Conservation (phyloP, 2,329 filamentous ascomycete species). For the Claviceps pazoutovae region DNA sequence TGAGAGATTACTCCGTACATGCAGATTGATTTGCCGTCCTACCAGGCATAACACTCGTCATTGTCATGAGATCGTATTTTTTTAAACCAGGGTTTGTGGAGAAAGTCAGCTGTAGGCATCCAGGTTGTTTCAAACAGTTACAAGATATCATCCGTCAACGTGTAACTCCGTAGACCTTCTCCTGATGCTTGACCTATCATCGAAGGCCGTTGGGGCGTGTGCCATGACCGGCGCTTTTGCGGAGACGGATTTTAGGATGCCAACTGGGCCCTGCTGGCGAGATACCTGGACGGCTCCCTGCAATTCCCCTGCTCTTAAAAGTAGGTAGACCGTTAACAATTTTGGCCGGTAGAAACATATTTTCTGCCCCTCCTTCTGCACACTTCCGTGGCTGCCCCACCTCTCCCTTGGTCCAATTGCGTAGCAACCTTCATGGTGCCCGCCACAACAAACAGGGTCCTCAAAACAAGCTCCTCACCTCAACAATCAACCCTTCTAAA, state of each 20-base stretch:
- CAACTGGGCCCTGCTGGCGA: background rate
- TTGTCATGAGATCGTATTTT: background rate
- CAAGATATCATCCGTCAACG: background rate
- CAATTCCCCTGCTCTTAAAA: background rate
- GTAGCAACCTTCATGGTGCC: slow-evolving; percentile 1
- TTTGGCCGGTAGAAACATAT: slow-evolving; percentile 8
- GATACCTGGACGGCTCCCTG: background rate
- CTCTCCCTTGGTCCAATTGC: slow-evolving; percentile 6
- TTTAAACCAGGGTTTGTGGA: background rate
- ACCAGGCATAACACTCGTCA: background rate
- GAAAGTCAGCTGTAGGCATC: background rate
- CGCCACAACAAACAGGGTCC: slow-evolving; percentile 3
- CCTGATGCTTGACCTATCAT: background rate
- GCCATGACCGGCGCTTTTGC: background rate
- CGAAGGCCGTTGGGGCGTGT: background rate
- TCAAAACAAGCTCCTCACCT: slow-evolving; percentile 2
- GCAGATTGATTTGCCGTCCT: background rate
- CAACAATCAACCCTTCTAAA: slow-evolving; percentile 3
- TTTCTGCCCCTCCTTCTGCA: slow-evolving; percentile 9
- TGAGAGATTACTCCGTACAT: background rate
- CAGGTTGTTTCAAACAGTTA: background rate
- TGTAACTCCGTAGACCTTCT: background rate
- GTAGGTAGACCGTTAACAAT: background rate
- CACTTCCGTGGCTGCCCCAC: slow-evolving; percentile 10
- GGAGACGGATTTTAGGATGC: background rate